These are phyloP conservation scores for Aspergillus pseudoviridinutans DNA, from an alignment of 2,329 filamentous ascomycete species.

Conservation along the genomic window DNA sequence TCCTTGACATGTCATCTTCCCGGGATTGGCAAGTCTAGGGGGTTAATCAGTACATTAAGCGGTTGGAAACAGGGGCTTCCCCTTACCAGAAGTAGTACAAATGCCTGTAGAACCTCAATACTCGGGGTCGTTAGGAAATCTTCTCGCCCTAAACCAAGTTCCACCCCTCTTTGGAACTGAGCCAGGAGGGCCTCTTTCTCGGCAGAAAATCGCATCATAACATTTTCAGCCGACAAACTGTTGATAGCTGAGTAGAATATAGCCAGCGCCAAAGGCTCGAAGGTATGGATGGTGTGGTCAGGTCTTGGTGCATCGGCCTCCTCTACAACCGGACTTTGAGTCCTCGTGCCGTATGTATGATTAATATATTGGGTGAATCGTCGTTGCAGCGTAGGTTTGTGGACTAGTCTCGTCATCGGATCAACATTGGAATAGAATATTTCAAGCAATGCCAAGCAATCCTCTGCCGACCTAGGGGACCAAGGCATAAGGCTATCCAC, in stretches of 20 bases:
- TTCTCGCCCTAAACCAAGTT: conserved; percentile 3
- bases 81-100: conserved; percentile 3
- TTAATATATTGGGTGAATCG: conserved; percentile 1
- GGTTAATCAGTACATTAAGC: no score
- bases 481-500: conserved; percentile 2
- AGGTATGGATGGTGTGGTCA: background rate
- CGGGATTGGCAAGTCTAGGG: conserved; percentile 8
- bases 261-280: conserved; percentile 4
- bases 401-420: conserved; percentile 4
- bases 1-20: conserved; percentile 11
- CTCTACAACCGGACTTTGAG: background rate
- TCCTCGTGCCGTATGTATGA: background rate
- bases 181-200: conserved; percentile 2
- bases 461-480: conserved; percentile 1
- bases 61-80: no score
- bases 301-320: background rate
- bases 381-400: conserved; percentile 2
- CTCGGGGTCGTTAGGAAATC: conserved; percentile 1
- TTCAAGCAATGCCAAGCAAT: conserved; percentile 3
- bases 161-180: conserved; percentile 2
- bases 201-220: background rate
- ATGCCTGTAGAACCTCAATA: conserved; percentile 5
- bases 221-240: background rate
- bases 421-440: conserved; percentile 4
- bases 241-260: conserved; percentile 5